Conservation (phyloP, 2,329 filamentous ascomycete species). For the Stemphylium beticola region DNA sequence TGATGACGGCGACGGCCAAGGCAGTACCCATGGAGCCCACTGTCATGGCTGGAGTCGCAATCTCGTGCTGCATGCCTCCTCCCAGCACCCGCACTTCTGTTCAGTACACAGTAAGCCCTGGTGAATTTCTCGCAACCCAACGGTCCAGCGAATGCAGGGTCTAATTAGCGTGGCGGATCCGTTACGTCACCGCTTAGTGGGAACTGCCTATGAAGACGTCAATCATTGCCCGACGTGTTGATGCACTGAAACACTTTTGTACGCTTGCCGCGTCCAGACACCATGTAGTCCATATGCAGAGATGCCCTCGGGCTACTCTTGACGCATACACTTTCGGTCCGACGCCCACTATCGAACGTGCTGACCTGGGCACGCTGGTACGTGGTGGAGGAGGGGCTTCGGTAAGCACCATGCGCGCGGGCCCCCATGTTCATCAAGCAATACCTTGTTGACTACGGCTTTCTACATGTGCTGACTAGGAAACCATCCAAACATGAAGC, state of each 20-base stretch:
- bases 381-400: background rate
- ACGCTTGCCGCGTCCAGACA: constrained; percentile 22
- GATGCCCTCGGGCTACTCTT: background rate
- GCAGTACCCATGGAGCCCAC: background rate
- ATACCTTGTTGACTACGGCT: background rate
- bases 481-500: background rate
- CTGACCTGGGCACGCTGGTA: background rate
- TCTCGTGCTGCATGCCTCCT: background rate
- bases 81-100: background rate
- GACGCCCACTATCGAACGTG: background rate
- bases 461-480: background rate
- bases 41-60: background rate
- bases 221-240: constrained; percentile 14
- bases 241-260: constrained; percentile 27
- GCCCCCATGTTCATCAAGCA: background rate
- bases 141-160: constrained; percentile 21
- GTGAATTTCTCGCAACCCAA: constrained; percentile 12
- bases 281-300: constrained; percentile 3
- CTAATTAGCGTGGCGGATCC: constrained; percentile 13
- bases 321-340: background rate
- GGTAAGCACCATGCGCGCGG: background rate
- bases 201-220: constrained; percentile 9
- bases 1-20: constrained; percentile 5
- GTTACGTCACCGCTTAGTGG: constrained; percentile 29
- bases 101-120: constrained; percentile 7